These are phyloP conservation scores for Arabis alpina DNA, from an alignment of 345 rosid species.

Conservation along the genomic window DNA sequence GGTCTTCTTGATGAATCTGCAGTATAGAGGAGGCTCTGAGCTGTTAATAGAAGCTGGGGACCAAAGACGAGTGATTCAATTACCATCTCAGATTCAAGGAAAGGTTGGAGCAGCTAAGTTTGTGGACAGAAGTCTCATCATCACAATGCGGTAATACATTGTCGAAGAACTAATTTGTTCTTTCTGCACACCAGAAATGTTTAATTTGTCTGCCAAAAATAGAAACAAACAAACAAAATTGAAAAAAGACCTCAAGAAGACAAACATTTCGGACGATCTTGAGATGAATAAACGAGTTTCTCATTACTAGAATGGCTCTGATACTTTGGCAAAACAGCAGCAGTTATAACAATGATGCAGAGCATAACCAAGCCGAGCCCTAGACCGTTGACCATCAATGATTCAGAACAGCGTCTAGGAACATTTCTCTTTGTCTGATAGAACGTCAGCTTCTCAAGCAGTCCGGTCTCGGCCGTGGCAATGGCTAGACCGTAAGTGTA, in stretches of 20 bases:
- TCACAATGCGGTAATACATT: constrained; percentile 62
- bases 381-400: constrained; percentile 67
- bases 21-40: constrained; percentile 91
- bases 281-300: constrained; percentile 52
- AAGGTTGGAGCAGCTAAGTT: constrained; percentile 89
- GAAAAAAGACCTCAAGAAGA: constrained; percentile 43
- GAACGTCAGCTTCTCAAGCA: constrained; percentile 74
- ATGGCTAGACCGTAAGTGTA: constrained; percentile 84
- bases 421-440: constrained; percentile 59
- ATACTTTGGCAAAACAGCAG: constrained; percentile 67
- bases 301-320: constrained; percentile 35
- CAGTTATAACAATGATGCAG: constrained; percentile 63
- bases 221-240: not conserved
- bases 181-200: constrained; percentile 28
- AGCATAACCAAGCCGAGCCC: constrained; percentile 79
- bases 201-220: constrained; percentile 15
- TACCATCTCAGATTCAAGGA: constrained; percentile 80
- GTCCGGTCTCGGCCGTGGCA: constrained; percentile 88
- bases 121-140: constrained; percentile 62
- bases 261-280: constrained; percentile 52
- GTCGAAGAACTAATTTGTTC: constrained; percentile 18
- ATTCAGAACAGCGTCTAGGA: constrained; percentile 56
- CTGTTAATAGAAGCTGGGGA: constrained; percentile 91
- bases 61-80: constrained; percentile 71
- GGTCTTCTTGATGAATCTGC: constrained; percentile 46